Conservation (phyloP, 2,329 filamentous ascomycete species). For the Septoria linicola region DNA sequence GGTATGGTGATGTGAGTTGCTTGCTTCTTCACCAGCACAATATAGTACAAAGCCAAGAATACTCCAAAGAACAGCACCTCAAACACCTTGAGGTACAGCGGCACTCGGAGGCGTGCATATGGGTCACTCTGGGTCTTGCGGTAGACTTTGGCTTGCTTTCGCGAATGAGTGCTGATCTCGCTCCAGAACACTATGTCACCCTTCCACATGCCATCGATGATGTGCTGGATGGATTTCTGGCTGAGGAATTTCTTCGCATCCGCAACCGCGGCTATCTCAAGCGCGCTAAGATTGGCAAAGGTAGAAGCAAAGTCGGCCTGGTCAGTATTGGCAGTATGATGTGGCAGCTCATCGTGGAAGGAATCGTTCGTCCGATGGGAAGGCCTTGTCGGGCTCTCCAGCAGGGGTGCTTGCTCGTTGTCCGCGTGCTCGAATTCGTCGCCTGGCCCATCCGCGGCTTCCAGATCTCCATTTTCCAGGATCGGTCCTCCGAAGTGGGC, state of each 20-base stretch:
- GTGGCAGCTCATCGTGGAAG: slow-evolving; percentile 29
- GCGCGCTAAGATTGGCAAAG: slow-evolving; percentile 77
- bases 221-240: slow-evolving; percentile 76
- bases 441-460: slow-evolving; percentile 15
- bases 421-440: slow-evolving; percentile 16
- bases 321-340: slow-evolving; percentile 17
- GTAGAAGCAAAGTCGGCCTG: slow-evolving; percentile 53
- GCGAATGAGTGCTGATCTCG: slow-evolving; percentile 67
- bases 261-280: slow-evolving; percentile 81
- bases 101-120: slow-evolving; percentile 74
- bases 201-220: slow-evolving; percentile 81
- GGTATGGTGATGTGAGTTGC: slow-evolving; percentile 61
- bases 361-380: slow-evolving; percentile 24
- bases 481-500: slow-evolving; percentile 10
- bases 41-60: slow-evolving; percentile 79
- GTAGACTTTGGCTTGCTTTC: slow-evolving; percentile 75
- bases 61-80: slow-evolving; percentile 77
- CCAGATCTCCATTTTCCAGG: slow-evolving; percentile 20
- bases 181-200: slow-evolving; percentile 89
- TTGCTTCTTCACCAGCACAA: slow-evolving; percentile 75
- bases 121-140: slow-evolving; percentile 65
- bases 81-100: slow-evolving; percentile 79
- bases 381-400: slow-evolving; percentile 17
- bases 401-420: slow-evolving; percentile 27
- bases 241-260: slow-evolving; percentile 82